Base-by-base conservation (phyloP, 441 rosid genomes). In the Corymbia citriodora region DNA sequence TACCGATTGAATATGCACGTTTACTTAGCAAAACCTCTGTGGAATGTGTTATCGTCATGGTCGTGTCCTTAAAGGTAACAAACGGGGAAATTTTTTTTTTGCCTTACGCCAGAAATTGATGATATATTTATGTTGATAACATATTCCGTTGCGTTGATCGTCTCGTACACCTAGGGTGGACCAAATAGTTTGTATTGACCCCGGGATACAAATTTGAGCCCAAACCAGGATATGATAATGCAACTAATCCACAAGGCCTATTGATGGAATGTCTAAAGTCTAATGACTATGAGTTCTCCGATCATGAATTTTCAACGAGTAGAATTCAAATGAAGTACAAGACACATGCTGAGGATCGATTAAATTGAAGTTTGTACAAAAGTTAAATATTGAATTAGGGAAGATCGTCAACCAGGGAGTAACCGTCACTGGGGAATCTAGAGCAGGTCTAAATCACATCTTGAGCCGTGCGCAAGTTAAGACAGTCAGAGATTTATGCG, bases 51-150 rank as follows among this genome's bases (percentile, higher is more conserved):
- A 63, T 63, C 1, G 72, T 63, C 33, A 63, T 29, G 72, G n/a
- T n/a, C 15, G 72, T 65, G 36, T 65, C n/a, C 33, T 29, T 40
- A 40, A 40, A 54, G 55, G 57, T 17, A 40, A 40, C 45, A 40
- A 40, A 40, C 45, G 45, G 45, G 45, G 45, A 59, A 59, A 59
- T 53, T 52, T 53, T 17, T 55, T 17, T 18, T 49, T 23, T 10
- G 63, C 36, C 74, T 15, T n/a, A 33, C 3, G 4, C 19, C 36
- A n/a, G 0, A 6, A n/a, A 15, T 65, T n/a, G 21, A 65, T n/a
- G 19, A n/a, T n/a, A 65, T 65, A 10, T 65, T 65, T 10, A 15
- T 65, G 40, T n/a, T 15, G 2, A 65, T n/a, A 65, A 65, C 40
- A n/a, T n/a, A 65, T 3, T 65, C 21, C 45, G 45, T 40, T 40